Percentiles rank a stretch among this genome's conserved stretches.
Evolutionary conservation across 2,329 filamentous ascomycete species (phyloP).

Genomic region (Phyllosticta citriasiana): DNA sequence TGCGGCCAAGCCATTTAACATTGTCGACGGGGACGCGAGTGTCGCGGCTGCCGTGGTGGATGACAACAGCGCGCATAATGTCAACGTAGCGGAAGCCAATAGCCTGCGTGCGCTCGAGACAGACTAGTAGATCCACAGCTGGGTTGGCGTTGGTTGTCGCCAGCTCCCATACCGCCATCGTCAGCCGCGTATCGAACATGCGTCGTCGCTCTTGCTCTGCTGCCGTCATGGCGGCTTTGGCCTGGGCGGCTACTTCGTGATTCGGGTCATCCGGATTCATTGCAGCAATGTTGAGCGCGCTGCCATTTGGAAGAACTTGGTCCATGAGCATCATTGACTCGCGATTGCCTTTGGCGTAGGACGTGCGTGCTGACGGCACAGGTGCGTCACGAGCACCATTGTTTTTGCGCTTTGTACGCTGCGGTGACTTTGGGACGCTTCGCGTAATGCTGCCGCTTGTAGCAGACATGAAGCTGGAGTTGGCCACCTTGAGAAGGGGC

Average conservation of each 20-base stretch:
- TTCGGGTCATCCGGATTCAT: constrained; percentile 21
- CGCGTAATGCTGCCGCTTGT: constrained; percentile 71
- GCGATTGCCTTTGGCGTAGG: constrained; percentile 25
- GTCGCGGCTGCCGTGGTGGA: constrained; percentile 87
- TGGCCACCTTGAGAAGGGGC: constrained; percentile 84
- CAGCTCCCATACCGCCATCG: constrained; percentile 87
- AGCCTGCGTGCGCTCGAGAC: constrained; percentile 77
- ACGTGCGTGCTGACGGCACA: constrained; percentile 9
- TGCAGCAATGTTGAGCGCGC: constrained; percentile 21
- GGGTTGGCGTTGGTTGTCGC: constrained; percentile 89
- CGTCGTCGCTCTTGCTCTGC: constrained; percentile 62
- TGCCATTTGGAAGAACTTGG: constrained; percentile 32
- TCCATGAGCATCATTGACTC: constrained; percentile 43
- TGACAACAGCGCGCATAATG: constrained; percentile 81
- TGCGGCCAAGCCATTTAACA: constrained; percentile 85
- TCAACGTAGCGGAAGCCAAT: constrained; percentile 97
- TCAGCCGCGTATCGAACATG: constrained; percentile 75
- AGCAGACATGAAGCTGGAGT: constrained; percentile 88
- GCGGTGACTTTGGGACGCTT: constrained; percentile 37
- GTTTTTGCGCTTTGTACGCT: constrained; percentile 15
- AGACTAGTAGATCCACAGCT: constrained; percentile 84
- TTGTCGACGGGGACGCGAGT: constrained; percentile 91
- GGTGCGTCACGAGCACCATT: constrained; percentile 11
- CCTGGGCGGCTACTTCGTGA: constrained; percentile 19
- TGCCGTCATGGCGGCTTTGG: constrained; percentile 46